Base-by-base conservation (phyloP, 2,329 filamentous ascomycete genomes). In the Xylariaceae sp. region DNA sequence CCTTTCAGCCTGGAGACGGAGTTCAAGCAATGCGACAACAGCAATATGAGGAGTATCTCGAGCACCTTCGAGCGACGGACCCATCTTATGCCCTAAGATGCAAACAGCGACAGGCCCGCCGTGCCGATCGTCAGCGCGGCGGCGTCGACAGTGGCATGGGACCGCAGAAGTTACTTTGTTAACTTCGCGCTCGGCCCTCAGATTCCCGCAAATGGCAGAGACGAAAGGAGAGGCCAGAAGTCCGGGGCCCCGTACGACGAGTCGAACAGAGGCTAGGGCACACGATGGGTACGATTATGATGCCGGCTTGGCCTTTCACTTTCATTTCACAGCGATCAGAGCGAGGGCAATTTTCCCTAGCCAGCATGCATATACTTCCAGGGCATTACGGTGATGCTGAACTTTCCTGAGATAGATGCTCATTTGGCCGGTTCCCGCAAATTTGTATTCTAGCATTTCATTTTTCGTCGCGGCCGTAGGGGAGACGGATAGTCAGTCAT, bases 41-140 rank as follows among this genome's bases (percentile, higher is more conserved):
- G 43, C 47, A 58, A 30, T 70, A 68, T 51, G 67, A 70, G 51
- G 61, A 61, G 18, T 70, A 66, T 26, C 63, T 70, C 7, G 67
- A 70, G 51, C 50, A 56, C 18, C 61, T 56, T 32, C 65, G 67
- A 15, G 46, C 57, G 0, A 60, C 54, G 0, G 59, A 70, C 22
- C 58, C 61, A 1, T 30, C 39, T 1, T 69, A 65, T 22, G 65
- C 67, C 12, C 39, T 56, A 18, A 57, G 62, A 42, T 68, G 67
- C 55, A 62, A 59, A 49, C 57, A 60, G 44, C 64, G 67, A 19
- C 67, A 70, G 50, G 61, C 60, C 2, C 63, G 60, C 36, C 65
- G 67, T 22, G 60, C 58, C 6, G 63, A 62, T 21, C 60, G 59
- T 22, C 53, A 51, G 51, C 52, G 53, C 21, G 5, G 2, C 9